Percentiles rank a stretch among this genome's conserved stretches.
phyloP scores from a whole-genome alignment of 495 filamentous ascomycete genomes.

The Lichina pygmaea region DNA sequence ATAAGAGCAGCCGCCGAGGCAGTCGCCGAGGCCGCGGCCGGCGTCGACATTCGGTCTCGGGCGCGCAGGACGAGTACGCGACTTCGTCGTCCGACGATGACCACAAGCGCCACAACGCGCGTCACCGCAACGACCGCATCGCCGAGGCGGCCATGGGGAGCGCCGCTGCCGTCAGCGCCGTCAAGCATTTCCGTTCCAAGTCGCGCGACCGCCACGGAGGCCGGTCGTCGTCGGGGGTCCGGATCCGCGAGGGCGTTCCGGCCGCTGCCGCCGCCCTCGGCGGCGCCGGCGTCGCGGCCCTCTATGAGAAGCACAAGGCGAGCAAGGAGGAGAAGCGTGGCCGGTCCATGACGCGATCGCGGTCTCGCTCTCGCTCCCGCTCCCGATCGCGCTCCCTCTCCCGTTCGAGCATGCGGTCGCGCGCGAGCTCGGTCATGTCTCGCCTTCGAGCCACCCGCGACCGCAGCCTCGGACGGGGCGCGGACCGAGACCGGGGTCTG shows the following conservation, averaged over 20 bases:
- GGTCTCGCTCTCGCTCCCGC: conserved; percentile 4
- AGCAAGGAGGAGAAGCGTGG: conserved; percentile 24
- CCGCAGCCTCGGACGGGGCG: background rate
- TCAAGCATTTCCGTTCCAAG: conserved; percentile 46
- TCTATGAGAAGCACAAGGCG: conserved; percentile 55
- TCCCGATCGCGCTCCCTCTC: background rate
- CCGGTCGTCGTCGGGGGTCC: conserved; percentile 27
- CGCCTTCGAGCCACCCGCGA: no score
- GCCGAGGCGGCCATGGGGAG: conserved; percentile 57
- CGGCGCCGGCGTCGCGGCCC: conserved; percentile 48
- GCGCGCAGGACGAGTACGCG: conserved; percentile 2
- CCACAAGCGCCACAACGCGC: conserved; percentile 15
- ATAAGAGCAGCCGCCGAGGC: background rate
- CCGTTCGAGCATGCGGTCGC: no score
- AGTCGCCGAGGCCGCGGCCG: conserved; percentile 38
- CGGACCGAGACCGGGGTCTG: conserved; percentile 13
- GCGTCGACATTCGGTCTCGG: conserved; percentile 25
- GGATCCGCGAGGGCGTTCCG: conserved; percentile 28
- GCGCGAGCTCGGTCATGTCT: no score
- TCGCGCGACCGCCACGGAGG: conserved; percentile 30
- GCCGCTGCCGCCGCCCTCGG: conserved; percentile 54
- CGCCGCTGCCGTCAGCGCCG: conserved; percentile 49
- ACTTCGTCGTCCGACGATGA: background rate
- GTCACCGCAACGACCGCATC: conserved; percentile 36
- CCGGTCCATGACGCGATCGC: conserved; percentile 18